phyloP scores from a whole-genome alignment of 2,329 filamentous ascomycete species.

The Arthrinium puccinioides region DNA sequence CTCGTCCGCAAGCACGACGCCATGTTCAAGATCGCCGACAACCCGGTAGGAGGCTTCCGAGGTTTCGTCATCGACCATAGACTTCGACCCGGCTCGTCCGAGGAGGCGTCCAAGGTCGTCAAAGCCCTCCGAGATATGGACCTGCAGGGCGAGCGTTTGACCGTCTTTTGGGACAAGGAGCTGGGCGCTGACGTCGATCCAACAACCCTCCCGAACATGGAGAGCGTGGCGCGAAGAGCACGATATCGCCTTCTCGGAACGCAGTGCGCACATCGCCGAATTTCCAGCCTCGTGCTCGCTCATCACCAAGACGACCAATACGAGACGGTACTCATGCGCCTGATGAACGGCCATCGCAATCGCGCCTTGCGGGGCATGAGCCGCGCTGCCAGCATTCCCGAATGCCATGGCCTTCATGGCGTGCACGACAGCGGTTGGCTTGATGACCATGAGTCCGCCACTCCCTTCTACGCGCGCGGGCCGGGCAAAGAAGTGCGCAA shows the following conservation, averaged over 20 bases:
- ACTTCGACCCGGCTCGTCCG: conserved; percentile 41
- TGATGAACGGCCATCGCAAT: conserved; percentile 60
- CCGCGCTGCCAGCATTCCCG: conserved; percentile 63
- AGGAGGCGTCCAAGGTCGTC: conserved; percentile 44
- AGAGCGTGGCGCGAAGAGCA: conserved; percentile 65
- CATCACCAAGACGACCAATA: conserved; percentile 90
- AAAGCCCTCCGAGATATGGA: conserved; percentile 26
- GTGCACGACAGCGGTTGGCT: conserved; percentile 58
- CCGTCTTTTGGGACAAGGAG: conserved; percentile 43
- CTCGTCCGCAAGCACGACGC: conserved; percentile 28
- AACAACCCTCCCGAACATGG: conserved; percentile 55
- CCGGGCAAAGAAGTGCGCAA: conserved; percentile 13
- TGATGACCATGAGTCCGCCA: conserved; percentile 32
- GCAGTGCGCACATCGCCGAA: conserved; percentile 43
- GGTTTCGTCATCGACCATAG: conserved; percentile 52
- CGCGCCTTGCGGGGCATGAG: conserved; percentile 68
- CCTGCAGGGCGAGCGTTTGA: conserved; percentile 16
- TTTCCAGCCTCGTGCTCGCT: conserved; percentile 63
- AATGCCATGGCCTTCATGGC: conserved; percentile 70
- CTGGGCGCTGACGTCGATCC: conserved; percentile 21
- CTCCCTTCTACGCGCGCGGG: conserved; percentile 31
- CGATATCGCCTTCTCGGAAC: conserved; percentile 67
- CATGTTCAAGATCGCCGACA: conserved; percentile 34
- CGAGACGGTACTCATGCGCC: conserved; percentile 78
- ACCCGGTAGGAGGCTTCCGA: conserved; percentile 31